phyloP scores from a whole-genome alignment of 192 early-diverging fungal species.

The Coemansia asiatica region DNA sequence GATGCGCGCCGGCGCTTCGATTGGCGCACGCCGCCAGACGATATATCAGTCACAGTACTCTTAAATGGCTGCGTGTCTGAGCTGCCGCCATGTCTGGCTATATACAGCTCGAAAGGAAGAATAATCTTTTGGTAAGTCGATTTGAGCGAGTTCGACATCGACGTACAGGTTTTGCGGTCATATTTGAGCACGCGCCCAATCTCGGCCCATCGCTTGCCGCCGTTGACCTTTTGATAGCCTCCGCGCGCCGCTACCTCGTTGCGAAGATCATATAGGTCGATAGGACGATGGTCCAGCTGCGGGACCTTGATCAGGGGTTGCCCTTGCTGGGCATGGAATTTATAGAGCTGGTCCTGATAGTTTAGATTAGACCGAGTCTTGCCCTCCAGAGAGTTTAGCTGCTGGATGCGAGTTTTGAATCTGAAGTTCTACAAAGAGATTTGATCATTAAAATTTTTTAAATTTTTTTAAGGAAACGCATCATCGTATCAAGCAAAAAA shows the following conservation, averaged over 20 bases:
- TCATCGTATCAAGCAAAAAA: too few relatives aligned
- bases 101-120: slow-evolving; percentile 69
- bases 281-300: slow-evolving; percentile 79
- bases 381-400: slow-evolving; percentile 90
- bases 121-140: slow-evolving; percentile 66
- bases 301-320: slow-evolving; percentile 76
- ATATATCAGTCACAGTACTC: neutral
- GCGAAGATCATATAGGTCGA: slow-evolving; percentile 80
- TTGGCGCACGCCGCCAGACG: slow-evolving; percentile 15
- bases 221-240: slow-evolving; percentile 71
- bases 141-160: slow-evolving; percentile 74
- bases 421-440: slow-evolving; percentile 67
- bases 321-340: slow-evolving; percentile 82
- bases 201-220: slow-evolving; percentile 81
- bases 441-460: neutral
- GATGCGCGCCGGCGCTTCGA: slow-evolving; percentile 44
- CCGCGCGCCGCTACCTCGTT: slow-evolving; percentile 78
- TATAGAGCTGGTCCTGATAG: slow-evolving; percentile 87
- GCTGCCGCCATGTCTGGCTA: slow-evolving; percentile 54
- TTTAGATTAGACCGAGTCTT: slow-evolving; percentile 81
- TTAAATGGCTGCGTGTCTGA: neutral
- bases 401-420: slow-evolving; percentile 86
- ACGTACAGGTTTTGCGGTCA: slow-evolving; percentile 70
- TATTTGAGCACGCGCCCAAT: slow-evolving; percentile 75
- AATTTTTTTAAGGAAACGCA: too few relatives aligned